Base-by-base conservation (phyloP, 2,329 filamentous ascomycete species). In the Massarina eburnea region DNA sequence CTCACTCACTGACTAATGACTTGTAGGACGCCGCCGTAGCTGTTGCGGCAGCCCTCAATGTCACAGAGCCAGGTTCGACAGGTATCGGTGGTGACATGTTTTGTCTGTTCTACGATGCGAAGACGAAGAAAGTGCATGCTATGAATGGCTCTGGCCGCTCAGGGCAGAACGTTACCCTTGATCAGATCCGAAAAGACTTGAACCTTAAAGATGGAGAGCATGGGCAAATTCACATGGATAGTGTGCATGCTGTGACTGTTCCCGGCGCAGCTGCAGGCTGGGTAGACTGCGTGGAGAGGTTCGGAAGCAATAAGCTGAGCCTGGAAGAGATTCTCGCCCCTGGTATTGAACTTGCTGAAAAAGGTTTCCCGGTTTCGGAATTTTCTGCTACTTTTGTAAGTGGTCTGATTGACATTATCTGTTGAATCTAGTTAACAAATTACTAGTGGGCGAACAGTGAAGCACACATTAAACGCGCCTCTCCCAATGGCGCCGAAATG, bases 71-170 rank as follows among this genome's bases (percentile, higher is more conserved):
- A 7, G 84, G 85, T 48, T 94, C 88, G 5, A 97, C 94, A 1
- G 94, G 94, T 32, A 96, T 99, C 49, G 94, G 94, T 46, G 94
- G 94, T 52, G 94, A 99, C 73, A 91, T 96, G 84, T 99, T 97
- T 74, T 91, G 91, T 70, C 82, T 97, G 27, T 96, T 83, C 77
- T 97, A 92, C 75, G 82, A 95, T 66, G 89, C 90, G 33, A 81
- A 86, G 58, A 89, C 85, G 0, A 87, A 88, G 64, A 87, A 88
- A 52, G 86, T 97, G 8, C 86, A 84, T 43, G 89, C 91, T 8
- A 76, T 97, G 70, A 99, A 99, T 70, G 94, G 91, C 17, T 96
- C 91, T 1, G 94, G 94, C n/a, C 84, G 94, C 21, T 83, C 90
- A 3, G 84, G 88, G 4, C 77, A 73, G 41, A 83, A 85, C 29